Conservation (phyloP, 768 basidiomycete genomes). For the Auriscalpium microsporum region DNA sequence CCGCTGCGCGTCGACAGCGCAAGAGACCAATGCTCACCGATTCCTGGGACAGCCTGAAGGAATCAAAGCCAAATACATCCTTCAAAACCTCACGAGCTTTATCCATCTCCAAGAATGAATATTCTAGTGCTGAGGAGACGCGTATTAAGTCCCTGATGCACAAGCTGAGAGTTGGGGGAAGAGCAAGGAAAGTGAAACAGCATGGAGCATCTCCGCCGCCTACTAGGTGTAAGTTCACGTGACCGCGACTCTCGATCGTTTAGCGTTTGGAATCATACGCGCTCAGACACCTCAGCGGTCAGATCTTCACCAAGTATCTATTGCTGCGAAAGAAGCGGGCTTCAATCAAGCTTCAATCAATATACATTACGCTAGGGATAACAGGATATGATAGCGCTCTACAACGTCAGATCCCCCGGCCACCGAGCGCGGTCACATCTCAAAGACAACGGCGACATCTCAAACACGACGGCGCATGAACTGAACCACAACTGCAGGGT, state of each 20-base stretch:
- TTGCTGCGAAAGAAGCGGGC: too few species aligned
- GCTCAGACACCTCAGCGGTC: too few species aligned
- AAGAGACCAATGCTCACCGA: slow-evolving; percentile 16
- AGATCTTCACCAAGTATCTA: too few species aligned
- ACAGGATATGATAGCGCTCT: too few species aligned
- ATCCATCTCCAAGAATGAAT: slow-evolving; percentile 23
- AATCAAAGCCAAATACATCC: slow-evolving; percentile 27
- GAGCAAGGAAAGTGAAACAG: background rate
- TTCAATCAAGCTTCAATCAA: too few species aligned
- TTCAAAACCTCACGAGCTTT: slow-evolving; percentile 23
- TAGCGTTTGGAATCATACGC: too few species aligned
- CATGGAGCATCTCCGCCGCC: background rate
- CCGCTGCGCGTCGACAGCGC: background rate
- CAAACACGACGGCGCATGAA: too few species aligned
- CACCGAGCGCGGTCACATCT: too few species aligned
- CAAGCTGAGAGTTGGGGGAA: background rate
- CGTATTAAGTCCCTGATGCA: background rate
- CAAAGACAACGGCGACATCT: too few species aligned
- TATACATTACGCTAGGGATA: too few species aligned
- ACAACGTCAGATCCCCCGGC: too few species aligned
- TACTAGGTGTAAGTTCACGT: background rate
- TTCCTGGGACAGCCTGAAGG: slow-evolving; percentile 32
- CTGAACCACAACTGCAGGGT: background rate
- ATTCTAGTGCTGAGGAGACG: background rate
- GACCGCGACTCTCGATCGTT: background rate